Evolutionary conservation across 2,329 filamentous ascomycete genomes (phyloP).

Genomic region (Emmonsiellopsis sp.): DNA sequence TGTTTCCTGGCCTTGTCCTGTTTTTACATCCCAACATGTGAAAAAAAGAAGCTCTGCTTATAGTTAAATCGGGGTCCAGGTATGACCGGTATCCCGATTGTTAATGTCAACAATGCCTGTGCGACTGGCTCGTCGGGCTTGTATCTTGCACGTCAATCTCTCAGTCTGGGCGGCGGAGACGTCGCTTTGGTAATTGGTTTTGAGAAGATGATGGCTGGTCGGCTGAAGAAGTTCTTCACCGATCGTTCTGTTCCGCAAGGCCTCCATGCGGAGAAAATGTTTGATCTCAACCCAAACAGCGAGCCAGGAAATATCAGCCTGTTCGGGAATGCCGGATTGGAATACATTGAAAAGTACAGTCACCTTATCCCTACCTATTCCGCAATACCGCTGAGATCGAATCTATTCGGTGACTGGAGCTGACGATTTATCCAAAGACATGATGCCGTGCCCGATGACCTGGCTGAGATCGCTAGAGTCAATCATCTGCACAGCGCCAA

Average conservation of each 20-base stretch:
- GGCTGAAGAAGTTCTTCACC: conserved; percentile 9
- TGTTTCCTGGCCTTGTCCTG: not conserved
- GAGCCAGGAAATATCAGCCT: conserved; percentile 13
- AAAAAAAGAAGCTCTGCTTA: not conserved
- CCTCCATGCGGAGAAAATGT: conserved; percentile 9
- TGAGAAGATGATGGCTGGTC: conserved; percentile 18
- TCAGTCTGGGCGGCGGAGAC: conserved; percentile 14
- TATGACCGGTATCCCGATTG: conserved; percentile 18
- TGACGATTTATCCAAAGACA: conserved; percentile 9
- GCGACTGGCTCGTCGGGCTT: conserved; percentile 16
- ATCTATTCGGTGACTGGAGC: too few species aligned
- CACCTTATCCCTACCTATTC: not conserved
- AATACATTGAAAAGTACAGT: conserved; percentile 17
- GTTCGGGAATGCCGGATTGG: conserved; percentile 15
- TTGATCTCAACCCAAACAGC: conserved; percentile 11
- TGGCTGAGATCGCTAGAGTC: conserved; percentile 15
- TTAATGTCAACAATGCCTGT: conserved; percentile 20
- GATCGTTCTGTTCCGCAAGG: conserved; percentile 12
- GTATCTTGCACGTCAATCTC: conserved; percentile 13
- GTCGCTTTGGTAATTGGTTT: conserved; percentile 19
- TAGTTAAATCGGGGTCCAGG: not conserved
- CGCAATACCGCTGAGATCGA: too few species aligned
- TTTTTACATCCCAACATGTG: not conserved
- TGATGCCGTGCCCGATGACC: conserved; percentile 11
- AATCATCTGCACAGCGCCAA: conserved; percentile 13